phyloP scores from a whole-genome alignment of 208 protist genomes.

The Tetramitus jugosus region DNA sequence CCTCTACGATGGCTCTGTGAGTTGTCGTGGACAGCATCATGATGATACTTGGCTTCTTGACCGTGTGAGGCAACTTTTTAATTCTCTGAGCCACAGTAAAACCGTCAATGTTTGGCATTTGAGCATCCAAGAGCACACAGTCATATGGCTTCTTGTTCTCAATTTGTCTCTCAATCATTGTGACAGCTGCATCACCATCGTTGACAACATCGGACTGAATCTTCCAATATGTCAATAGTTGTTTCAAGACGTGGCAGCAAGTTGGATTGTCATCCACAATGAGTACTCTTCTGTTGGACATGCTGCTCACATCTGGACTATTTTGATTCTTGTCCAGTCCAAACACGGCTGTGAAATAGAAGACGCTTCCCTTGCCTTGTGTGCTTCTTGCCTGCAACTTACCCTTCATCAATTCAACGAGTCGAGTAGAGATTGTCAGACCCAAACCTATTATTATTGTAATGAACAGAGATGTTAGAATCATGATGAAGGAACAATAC shows the following conservation, averaged over 20 bases:
- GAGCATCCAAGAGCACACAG: not conserved
- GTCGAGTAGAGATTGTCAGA: not conserved
- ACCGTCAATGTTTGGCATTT: not conserved
- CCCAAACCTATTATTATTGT: too few species aligned
- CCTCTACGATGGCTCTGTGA: not conserved
- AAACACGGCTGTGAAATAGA: not conserved
- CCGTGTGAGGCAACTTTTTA: not conserved
- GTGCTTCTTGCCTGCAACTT: not conserved
- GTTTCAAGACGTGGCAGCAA: not conserved
- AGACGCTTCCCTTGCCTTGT: not conserved
- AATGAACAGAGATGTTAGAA: too few species aligned
- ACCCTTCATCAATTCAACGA: not conserved
- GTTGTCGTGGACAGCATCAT: not conserved
- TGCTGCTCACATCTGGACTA: not conserved
- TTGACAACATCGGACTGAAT: not conserved
- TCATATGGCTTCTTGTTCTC: not conserved
- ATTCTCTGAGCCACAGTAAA: not conserved
- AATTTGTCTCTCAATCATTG: not conserved
- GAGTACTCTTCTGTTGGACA: not conserved
- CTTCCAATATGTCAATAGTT: not conserved
- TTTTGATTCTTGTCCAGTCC: not conserved
- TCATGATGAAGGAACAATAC: too few species aligned
- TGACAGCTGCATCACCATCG: not conserved
- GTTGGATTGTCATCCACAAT: not conserved
- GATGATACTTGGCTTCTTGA: not conserved